These are phyloP conservation scores for Boletus semigastroideus DNA, from an alignment of 1,284 basidiomycete genomes.

Conservation along the genomic window DNA sequence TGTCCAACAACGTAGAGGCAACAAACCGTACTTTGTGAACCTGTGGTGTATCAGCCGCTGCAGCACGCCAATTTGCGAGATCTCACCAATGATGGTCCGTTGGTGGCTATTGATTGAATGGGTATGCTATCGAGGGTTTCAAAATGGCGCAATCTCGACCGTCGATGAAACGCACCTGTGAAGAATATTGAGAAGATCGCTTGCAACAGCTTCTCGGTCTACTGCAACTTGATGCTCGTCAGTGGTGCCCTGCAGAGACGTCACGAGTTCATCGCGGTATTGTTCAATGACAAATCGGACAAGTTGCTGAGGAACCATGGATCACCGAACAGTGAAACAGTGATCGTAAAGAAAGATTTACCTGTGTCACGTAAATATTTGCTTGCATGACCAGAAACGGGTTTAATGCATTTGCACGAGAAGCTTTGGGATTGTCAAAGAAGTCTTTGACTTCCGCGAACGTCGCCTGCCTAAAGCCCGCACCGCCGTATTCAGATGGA, in stretches of 20 bases:
- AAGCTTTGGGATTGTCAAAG: constrained; percentile 85
- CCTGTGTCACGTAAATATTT: constrained; percentile 87
- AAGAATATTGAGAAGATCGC: constrained; percentile 78
- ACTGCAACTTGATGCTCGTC: constrained; percentile 66
- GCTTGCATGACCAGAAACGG: constrained; percentile 88
- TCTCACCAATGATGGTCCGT: constrained; percentile 74
- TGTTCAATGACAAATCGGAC: constrained; percentile 87
- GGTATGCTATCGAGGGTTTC: constrained; percentile 61
- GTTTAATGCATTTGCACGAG: constrained; percentile 77
- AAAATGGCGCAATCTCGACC: background rate
- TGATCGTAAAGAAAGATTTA: constrained; percentile 30
- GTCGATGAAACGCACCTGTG: constrained; percentile 52
- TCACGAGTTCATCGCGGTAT: constrained; percentile 79
- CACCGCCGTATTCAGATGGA: constrained; percentile 62
- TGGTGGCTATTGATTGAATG: constrained; percentile 87
- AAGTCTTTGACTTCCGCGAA: constrained; percentile 86
- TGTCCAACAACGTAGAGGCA: constrained; percentile 82
- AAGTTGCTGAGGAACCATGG: constrained; percentile 64
- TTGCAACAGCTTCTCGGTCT: constrained; percentile 73
- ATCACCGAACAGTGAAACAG: background rate
- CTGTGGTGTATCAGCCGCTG: constrained; percentile 30
- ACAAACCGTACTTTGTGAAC: constrained; percentile 90
- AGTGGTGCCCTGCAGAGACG: constrained; percentile 60
- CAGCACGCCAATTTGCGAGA: background rate
- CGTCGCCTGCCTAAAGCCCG: constrained; percentile 74